Base-by-base conservation (phyloP, 1,284 basidiomycete species). In the Somion occarium region DNA sequence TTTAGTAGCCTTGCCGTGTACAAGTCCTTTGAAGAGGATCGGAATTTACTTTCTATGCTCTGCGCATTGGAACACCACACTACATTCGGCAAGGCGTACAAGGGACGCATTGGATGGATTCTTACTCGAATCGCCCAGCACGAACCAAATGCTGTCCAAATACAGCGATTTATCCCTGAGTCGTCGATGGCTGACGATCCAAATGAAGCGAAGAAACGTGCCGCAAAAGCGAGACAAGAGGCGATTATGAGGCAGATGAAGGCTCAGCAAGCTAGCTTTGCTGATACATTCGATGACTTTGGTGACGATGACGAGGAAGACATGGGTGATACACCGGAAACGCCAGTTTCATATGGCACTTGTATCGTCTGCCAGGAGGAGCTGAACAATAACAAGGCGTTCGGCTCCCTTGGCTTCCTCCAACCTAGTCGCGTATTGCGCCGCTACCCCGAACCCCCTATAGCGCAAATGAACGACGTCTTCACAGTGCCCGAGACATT, bases 331-430 rank as follows among this genome's bases (percentile, higher is more conserved):
- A 64, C 66, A 1, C 67, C 65, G 0, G 76, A 78, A 19, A 74
- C 77, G 34, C 65, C 76, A n/a, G 66, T 78, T 15, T 83, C 83
- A 22, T 87, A 87, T 56, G 97, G 96, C 1, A 89, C 87, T 23
- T 99, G 97, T 67, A 99, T 99, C 57, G 91, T 99, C 5, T 99
- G 97, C 62, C 97, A 99, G 67, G 97, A 99, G 66, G 89, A 93
- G 54, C 80, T 98, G 45, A 89, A 84, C 53, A 69, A 76, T 1
- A 71, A 78, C 12, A 79, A 82, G 53, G 76, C 91, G 0, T 98
- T 98, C 63, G 97, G 97, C 12, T 84, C 83, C 44, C 78, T 99
- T n/a, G 92, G 90, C 1, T 76, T 96, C 53, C 67, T 99, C 3
- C 96, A 99, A 65, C 86, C 93, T 0, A 98, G 94, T 67, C 80